Evolutionary conservation across 164 flowering plant genomes (phyloP).

Genomic region (Vitis rupestris): DNA sequence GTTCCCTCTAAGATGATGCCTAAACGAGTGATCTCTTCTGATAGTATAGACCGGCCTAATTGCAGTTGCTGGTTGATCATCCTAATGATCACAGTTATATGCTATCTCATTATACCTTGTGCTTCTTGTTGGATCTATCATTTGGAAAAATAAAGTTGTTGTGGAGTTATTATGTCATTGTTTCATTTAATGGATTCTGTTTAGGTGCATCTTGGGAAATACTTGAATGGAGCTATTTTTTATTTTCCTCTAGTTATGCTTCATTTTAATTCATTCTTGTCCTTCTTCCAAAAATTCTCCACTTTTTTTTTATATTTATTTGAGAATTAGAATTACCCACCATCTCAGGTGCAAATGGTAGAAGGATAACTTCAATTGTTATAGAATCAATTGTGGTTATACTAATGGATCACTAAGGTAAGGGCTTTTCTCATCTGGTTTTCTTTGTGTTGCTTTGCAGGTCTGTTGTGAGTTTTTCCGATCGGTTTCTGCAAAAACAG

Average conservation of each 20-base stretch:
- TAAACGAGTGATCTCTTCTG: too few relatives aligned
- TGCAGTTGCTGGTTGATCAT: too few relatives aligned
- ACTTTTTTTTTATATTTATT: neutral
- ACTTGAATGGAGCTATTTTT: neutral
- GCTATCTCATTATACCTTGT: too few relatives aligned
- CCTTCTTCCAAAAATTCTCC: neutral
- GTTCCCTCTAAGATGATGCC: too few relatives aligned
- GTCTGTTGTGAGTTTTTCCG: neutral
- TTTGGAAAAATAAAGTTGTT: neutral
- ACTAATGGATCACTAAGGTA: constrained; percentile 57
- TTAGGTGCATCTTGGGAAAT: constrained; percentile 55
- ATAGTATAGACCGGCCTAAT: too few relatives aligned
- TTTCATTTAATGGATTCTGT: constrained; percentile 1
- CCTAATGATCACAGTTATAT: too few relatives aligned
- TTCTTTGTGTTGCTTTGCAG: neutral
- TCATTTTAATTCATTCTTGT: neutral
- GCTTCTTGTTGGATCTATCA: too few relatives aligned
- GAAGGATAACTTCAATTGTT: constrained; percentile 41
- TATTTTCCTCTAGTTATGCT: neutral
- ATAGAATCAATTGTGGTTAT: constrained; percentile 71
- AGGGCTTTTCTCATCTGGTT: neutral
- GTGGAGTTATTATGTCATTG: neutral
- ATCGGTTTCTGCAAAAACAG: constrained; percentile 29
- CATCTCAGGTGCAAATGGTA: constrained; percentile 61
- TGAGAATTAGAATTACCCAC: neutral